Evolutionary conservation across 371 early-diverging fungal genomes (phyloP), one percentile per base, ranked within the genome.

Genomic region (Parasitella parasitica): DNA sequence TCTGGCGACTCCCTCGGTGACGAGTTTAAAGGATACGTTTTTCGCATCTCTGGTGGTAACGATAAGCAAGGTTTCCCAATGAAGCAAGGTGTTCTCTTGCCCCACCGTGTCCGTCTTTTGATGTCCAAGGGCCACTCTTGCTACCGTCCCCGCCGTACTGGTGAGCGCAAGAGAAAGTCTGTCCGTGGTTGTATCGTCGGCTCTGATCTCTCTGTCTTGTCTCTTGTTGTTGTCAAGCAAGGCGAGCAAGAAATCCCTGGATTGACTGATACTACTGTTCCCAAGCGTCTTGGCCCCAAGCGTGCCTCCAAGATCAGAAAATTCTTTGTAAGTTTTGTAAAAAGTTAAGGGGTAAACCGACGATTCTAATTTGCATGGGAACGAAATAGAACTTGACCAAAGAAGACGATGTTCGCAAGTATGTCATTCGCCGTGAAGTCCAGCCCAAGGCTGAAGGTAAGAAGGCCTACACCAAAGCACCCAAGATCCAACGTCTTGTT

Each of bases 1-100:
- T 86, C 95, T 71, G 99, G 93, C 68, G 97, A 96, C 79, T 79
- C 94, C 51, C 87, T 99, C 74, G 96, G 97, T 70, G 96, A 95
- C 68, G 99, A 99, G 86, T 99, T 95, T 94, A 95, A 94, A 87
- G 99, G 99, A 69, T 97, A 95, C 87, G 91, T 98, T 71, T 93
- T 99, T 89, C 93, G 96, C 80, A 97, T 99, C 79, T 93, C 96
- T 64, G 99, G 99, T 77, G 99, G 99, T 75, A 96, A 98, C 89
- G 99, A 99, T 90, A 97, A 97, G 89, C 98, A 99, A 89, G 99
- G 99, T 83, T 93, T 93, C 91, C 94, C 94, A 76, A 93, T 93
- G 94, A 97, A 96, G 91, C 95, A 96, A 85, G 97, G 97, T 88
- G 93, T 99, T 66, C 88, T 97, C 65, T 85, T 91, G 61, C 89